Conservation (phyloP, 495 filamentous ascomycete genomes). For the Aspergillus leporis region DNA sequence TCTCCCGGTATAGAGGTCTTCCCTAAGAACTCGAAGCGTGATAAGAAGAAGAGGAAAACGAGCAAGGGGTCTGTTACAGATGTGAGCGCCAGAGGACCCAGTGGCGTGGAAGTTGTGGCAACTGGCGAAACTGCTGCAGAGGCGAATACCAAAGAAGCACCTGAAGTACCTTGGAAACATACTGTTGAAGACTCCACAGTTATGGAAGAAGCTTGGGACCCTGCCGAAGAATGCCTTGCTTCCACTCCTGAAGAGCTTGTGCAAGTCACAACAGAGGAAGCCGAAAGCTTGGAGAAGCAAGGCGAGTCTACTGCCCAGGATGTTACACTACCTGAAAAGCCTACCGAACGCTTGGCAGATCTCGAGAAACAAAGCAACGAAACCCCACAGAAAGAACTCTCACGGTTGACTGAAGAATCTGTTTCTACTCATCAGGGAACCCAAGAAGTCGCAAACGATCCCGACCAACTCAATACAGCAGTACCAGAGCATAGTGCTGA, state of each 20-base stretch:
- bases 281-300: background rate
- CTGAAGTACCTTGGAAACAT: constrained; percentile 5
- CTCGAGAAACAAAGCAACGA: constrained; percentile 2
- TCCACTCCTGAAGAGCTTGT: background rate
- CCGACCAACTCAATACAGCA: background rate
- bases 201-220: background rate
- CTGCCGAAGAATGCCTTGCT: background rate
- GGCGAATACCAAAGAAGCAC: background rate
- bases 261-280: background rate
- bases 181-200: background rate
- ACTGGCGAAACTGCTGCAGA: background rate
- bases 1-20: constrained; percentile 16
- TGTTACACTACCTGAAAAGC: constrained; percentile 2
- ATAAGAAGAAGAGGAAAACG: constrained; percentile 42
- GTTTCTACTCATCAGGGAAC: background rate
- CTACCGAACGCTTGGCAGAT: background rate
- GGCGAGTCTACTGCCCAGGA: background rate
- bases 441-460: background rate
- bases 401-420: background rate
- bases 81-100: constrained; percentile 9
- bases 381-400: constrained; percentile 1
- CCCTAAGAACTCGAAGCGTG: constrained; percentile 38
- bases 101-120: background rate
- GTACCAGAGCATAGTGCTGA: background rate
- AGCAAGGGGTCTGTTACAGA: constrained; percentile 21